A percentile compares a stretch with the other conserved stretches of the same genome.
Evolutionary conservation across 169 alveolate species (phyloP).

Genomic region (Eimeria praecox): DNA sequence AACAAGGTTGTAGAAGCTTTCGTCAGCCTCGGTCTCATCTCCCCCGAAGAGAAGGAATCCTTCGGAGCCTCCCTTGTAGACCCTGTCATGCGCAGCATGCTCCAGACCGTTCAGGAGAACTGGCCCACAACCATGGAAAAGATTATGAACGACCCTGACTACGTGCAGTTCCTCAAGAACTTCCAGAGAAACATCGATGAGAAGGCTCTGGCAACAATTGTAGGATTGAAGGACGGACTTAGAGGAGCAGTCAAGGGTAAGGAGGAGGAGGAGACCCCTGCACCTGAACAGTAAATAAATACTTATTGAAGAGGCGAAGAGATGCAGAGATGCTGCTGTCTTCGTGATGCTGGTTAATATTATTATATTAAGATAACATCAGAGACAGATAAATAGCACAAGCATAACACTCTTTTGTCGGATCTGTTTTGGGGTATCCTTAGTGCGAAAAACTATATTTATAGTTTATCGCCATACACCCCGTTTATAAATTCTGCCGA

Average conservation of each 20-base stretch:
- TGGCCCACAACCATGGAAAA: conserved; percentile 27
- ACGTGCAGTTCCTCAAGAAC: not conserved
- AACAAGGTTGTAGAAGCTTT: not conserved
- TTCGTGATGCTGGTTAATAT: no score
- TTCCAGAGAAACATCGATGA: conserved; percentile 17
- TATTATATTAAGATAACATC: no score
- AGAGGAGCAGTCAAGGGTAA: not conserved
- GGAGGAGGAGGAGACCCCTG: not conserved
- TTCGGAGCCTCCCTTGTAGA: conserved; percentile 26
- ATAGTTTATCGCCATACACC: no score
- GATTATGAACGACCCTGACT: conserved; percentile 24
- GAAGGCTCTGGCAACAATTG: not conserved
- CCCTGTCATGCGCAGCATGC: conserved; percentile 60
- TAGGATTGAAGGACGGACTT: conserved; percentile 3
- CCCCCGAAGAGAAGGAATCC: conserved; percentile 22
- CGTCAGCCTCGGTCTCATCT: conserved; percentile 21
- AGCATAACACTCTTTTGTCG: not conserved
- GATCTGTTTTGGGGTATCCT: conserved; percentile 1
- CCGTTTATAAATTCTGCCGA: no score
- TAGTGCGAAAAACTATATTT: not conserved
- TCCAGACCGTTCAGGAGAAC: conserved; percentile 1
- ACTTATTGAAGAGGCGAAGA: no score
- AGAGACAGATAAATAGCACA: not conserved
- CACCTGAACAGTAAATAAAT: not conserved
- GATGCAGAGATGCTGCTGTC: no score